These are phyloP conservation scores for Hura crepitans DNA, from an alignment of 441 rosid genomes.

Conservation along the genomic window DNA sequence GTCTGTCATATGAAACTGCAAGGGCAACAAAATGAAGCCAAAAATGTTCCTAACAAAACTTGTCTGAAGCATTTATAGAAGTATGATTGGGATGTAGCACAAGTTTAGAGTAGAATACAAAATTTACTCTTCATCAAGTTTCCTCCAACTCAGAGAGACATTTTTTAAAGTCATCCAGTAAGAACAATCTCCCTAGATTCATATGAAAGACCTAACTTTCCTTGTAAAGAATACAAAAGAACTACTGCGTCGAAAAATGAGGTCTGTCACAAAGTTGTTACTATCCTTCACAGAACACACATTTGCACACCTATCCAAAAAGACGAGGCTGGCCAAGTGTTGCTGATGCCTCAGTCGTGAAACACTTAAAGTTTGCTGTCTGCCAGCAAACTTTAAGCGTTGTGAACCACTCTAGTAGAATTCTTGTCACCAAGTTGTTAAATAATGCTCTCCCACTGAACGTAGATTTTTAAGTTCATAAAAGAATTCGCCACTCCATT, in stretches of 20 bases:
- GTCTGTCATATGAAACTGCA: not conserved
- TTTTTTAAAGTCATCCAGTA: not conserved
- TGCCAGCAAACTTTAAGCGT: too few species aligned
- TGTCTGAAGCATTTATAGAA: not conserved
- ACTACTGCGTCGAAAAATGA: not conserved
- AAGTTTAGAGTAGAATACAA: not conserved
- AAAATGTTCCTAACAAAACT: not conserved
- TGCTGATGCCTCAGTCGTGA: not conserved
- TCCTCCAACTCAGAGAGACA: not conserved
- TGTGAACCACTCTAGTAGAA: too few species aligned
- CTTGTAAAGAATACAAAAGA: too few species aligned
- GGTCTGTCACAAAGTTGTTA: not conserved
- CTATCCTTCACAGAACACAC: not conserved
- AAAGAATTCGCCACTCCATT: not conserved
- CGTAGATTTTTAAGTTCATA: too few species aligned
- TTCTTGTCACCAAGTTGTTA: too few species aligned
- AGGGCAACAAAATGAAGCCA: not conserved
- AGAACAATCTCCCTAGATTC: not conserved
- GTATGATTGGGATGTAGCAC: not conserved
- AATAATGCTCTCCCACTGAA: not conserved
- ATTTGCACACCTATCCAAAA: not conserved
- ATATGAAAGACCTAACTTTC: not conserved
- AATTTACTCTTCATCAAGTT: not conserved
- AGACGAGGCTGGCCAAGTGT: not conserved
- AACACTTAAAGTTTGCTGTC: not conserved